A percentile compares a stretch with the other conserved stretches of the same genome.
Conservation (phyloP, 2,329 filamentous ascomycete genomes). For the Truncatella angustata region DNA sequence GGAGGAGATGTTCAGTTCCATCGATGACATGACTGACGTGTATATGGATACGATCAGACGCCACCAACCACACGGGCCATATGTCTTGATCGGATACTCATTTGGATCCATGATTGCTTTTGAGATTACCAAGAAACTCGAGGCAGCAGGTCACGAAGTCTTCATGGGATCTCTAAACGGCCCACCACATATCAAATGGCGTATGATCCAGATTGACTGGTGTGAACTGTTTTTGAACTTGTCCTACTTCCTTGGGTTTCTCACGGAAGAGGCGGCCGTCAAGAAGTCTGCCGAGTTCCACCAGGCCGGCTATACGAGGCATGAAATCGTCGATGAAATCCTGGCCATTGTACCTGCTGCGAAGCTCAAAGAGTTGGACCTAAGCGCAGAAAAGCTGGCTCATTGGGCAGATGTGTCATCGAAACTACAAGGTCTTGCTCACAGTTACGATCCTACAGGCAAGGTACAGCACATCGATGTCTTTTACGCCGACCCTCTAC, state of each 20-base stretch:
- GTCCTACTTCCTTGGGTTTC: slow-evolving; percentile 31
- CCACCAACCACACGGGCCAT: slow-evolving; percentile 41
- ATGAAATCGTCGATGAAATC: slow-evolving; percentile 21
- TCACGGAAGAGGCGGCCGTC: slow-evolving; percentile 25
- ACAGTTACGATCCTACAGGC: slow-evolving; percentile 36
- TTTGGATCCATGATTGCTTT: slow-evolving; percentile 44
- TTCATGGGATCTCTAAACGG: slow-evolving; percentile 41
- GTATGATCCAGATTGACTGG: slow-evolving; percentile 32
- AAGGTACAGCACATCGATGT: slow-evolving; percentile 32
- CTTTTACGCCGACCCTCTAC: slow-evolving; percentile 32
- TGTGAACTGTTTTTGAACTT: slow-evolving; percentile 31
- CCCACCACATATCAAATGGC: slow-evolving; percentile 39
- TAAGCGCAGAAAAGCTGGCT: slow-evolving; percentile 20
- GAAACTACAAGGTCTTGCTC: slow-evolving; percentile 27
- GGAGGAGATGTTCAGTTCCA: slow-evolving; percentile 30
- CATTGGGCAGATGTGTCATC: slow-evolving; percentile 30
- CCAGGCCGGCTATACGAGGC: not conserved
- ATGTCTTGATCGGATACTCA: slow-evolving; percentile 43
- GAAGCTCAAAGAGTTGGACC: slow-evolving; percentile 23
- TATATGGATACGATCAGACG: slow-evolving; percentile 36
- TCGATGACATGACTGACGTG: slow-evolving; percentile 29
- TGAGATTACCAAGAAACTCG: slow-evolving; percentile 40
- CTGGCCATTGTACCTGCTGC: slow-evolving; percentile 13
- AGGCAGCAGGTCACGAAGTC: slow-evolving; percentile 33
- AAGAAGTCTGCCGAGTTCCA: slow-evolving; percentile 16